phyloP scores from a whole-genome alignment of 2,329 filamentous ascomycete species.

The Aureobasidium sp. region DNA sequence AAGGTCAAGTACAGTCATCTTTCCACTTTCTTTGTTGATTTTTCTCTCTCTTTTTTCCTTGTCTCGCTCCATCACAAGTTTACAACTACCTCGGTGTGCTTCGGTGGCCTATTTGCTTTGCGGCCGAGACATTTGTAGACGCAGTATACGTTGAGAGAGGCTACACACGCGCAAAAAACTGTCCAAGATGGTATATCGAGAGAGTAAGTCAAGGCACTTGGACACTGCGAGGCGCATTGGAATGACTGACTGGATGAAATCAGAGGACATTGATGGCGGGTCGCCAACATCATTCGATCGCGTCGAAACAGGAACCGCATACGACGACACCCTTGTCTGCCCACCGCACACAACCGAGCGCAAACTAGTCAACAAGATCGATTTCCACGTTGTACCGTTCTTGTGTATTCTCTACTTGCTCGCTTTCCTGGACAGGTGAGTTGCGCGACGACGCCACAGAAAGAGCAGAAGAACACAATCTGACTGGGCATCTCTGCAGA shows the following conservation, averaged over 20 bases:
- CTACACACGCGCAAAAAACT: not conserved
- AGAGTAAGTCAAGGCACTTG: not conserved
- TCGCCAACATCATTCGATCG: not conserved
- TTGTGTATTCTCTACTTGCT: slow-evolving; percentile 45
- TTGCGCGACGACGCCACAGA: slow-evolving; percentile 6
- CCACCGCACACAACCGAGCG: slow-evolving; percentile 43
- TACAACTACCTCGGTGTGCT: not conserved
- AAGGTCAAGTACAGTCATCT: slow-evolving; percentile 5
- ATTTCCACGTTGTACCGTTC: slow-evolving; percentile 41
- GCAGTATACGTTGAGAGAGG: not conserved
- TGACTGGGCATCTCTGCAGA: slow-evolving; percentile 18
- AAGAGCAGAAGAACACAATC: not conserved
- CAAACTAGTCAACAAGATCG: slow-evolving; percentile 37
- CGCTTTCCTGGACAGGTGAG: slow-evolving; percentile 38
- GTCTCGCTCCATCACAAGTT: not conserved
- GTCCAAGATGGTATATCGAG: not conserved
- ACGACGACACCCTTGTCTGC: slow-evolving; percentile 36
- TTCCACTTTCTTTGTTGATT: not conserved
- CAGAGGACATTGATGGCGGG: slow-evolving; percentile 8
- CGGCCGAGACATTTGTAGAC: not conserved
- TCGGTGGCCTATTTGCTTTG: not conserved
- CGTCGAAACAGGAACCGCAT: slow-evolving; percentile 19
- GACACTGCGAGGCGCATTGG: not conserved
- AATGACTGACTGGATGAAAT: not conserved
- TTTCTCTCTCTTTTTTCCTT: not conserved